phyloP scores from a whole-genome alignment of 108 stramenopile genomes.

The Nitzschia sp. region DNA sequence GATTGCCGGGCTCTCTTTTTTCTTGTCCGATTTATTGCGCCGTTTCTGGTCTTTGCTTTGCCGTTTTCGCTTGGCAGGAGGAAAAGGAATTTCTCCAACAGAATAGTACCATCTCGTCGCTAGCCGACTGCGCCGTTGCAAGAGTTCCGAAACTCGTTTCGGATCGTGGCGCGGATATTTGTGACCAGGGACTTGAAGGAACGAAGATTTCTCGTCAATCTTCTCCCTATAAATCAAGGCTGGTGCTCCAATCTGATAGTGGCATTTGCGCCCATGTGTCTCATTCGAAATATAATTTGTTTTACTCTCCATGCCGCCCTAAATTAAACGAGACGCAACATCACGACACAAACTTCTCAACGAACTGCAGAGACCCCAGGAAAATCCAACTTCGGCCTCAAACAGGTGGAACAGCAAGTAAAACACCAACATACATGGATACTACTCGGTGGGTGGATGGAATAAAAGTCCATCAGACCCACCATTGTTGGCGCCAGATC shows the following conservation, averaged over 20 bases:
- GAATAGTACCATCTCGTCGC: slow-evolving; percentile 27
- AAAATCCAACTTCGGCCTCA: too few species aligned
- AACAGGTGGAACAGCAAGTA: too few species aligned
- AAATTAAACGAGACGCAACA: too few species aligned
- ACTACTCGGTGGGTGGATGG: too few species aligned
- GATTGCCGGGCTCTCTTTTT: neutral
- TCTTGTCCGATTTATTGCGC: neutral
- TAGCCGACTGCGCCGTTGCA: slow-evolving; percentile 20
- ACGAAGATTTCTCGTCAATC: neutral
- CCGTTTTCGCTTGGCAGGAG: neutral
- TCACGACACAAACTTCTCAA: too few species aligned
- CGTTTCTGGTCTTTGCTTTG: neutral
- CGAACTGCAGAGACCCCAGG: too few species aligned
- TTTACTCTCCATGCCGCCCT: too few species aligned
- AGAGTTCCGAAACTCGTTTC: neutral
- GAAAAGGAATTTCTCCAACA: neutral
- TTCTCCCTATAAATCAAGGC: slow-evolving; percentile 24
- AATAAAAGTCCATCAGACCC: too few species aligned
- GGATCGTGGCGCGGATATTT: neutral
- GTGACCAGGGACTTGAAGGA: slow-evolving; percentile 9
- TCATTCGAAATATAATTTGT: too few species aligned
- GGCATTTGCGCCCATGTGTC: neutral
- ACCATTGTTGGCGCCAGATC: too few species aligned
- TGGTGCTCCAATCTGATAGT: slow-evolving; percentile 34
- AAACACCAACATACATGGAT: too few species aligned